A percentile compares a stretch with the other conserved stretches of the same genome.
Conservation (phyloP, 345 rosid species). For the Rhizophora apiculata region DNA sequence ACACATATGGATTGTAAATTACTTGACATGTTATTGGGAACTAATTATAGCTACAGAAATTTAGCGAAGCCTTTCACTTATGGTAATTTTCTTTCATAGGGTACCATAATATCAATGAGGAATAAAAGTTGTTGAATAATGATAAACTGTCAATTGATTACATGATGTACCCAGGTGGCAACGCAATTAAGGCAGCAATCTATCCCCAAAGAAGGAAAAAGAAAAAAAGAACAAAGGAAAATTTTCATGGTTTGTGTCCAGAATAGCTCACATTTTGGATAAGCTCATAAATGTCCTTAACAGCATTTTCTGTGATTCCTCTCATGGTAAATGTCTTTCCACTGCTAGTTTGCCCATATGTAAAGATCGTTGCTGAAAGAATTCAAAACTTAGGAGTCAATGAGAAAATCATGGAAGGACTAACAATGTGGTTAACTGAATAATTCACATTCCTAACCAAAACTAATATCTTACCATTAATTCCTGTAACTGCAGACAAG, state of each 20-base stretch:
- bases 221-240: neutral
- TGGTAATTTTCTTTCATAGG: neutral
- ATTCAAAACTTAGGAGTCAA: slow-evolving; percentile 2
- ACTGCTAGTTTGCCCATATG: slow-evolving; percentile 92
- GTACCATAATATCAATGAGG: too few species aligned
- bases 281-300: slow-evolving; percentile 69
- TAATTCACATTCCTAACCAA: neutral
- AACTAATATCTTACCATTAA: slow-evolving; percentile 51
- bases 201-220: neutral
- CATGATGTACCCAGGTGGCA: too few species aligned
- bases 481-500: slow-evolving; percentile 80
- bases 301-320: slow-evolving; percentile 73
- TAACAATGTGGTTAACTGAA: neutral
- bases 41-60: neutral
- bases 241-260: neutral
- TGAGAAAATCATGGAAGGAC: neutral
- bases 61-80: neutral
- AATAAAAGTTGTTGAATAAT: too few species aligned
- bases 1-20: neutral
- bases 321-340: slow-evolving; percentile 94
- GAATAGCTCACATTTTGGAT: slow-evolving; percentile 48
- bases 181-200: neutral
- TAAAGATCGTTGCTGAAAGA: slow-evolving; percentile 81
- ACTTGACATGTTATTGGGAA: too few species aligned
- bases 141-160: too few species aligned